These are phyloP conservation scores for Trichosporon sp. DNA, from an alignment of 1,284 basidiomycete species.

Conservation along the genomic window DNA sequence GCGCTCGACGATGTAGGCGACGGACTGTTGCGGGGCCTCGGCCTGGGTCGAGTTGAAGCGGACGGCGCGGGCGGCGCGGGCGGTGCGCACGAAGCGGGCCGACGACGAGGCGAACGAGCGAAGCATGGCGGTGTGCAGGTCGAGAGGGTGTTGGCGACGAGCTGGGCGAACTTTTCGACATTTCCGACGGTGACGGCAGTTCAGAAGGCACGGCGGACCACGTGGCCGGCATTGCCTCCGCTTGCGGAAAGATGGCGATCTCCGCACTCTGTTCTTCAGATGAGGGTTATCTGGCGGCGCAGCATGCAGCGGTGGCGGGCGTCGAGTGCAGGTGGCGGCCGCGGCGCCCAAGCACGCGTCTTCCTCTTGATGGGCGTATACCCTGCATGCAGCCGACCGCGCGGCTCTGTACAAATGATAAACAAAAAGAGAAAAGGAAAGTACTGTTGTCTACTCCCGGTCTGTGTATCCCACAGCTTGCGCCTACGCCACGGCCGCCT, in stretches of 20 bases:
- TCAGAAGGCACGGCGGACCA: not conserved
- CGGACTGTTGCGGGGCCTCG: not conserved
- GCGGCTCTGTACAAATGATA: not conserved
- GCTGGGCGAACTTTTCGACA: not conserved
- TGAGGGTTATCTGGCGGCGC: too few relatives aligned
- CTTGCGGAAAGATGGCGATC: too few relatives aligned
- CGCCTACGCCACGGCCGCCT: not conserved
- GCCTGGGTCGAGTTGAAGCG: constrained; percentile 1
- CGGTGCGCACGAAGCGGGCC: not conserved
- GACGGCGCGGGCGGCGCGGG: not conserved
- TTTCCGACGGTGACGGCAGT: not conserved
- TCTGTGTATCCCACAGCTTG: too few relatives aligned
- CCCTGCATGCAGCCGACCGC: too few relatives aligned
- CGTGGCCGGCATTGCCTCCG: not conserved
- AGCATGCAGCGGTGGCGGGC: too few relatives aligned
- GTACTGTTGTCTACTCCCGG: not conserved
- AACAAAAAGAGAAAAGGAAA: not conserved
- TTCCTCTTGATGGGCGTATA: too few relatives aligned
- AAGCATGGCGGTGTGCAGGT: not conserved
- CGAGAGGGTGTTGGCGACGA: not conserved
- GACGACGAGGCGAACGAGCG: not conserved
- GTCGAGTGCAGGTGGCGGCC: too few relatives aligned
- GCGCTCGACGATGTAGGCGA: constrained; percentile 21
- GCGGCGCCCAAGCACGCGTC: too few relatives aligned
- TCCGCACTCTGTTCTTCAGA: too few relatives aligned